A percentile compares a stretch with the other conserved stretches of the same genome.
Conservation (phyloP, 2,329 filamentous ascomycete species). For the Thyridium curvatum region DNA sequence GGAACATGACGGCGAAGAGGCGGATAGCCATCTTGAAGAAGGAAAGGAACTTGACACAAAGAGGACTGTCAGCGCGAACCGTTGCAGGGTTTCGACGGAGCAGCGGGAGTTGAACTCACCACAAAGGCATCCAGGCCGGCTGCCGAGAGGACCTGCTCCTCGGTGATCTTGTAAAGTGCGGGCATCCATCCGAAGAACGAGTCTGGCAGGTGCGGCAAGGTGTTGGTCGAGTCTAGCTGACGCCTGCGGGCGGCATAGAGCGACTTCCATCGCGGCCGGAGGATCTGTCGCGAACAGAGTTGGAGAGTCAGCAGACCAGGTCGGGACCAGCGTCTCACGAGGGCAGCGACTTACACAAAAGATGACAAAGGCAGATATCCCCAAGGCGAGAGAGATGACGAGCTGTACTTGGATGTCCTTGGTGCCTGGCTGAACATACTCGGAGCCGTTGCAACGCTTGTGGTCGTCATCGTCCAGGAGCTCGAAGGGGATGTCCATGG, state of each 20-base stretch:
- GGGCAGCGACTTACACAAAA: constrained; percentile 58
- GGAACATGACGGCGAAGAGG: constrained; percentile 70
- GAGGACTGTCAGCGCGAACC: too few species aligned
- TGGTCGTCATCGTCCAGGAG: constrained; percentile 8
- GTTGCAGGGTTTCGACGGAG: too few species aligned
- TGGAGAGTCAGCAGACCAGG: background rate
- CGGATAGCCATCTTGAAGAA: constrained; percentile 96
- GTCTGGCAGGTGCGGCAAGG: constrained; percentile 73
- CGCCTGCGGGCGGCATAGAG: constrained; percentile 87
- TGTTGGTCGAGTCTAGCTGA: constrained; percentile 51
- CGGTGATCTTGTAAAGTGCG: constrained; percentile 73
- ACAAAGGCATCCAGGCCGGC: constrained; percentile 95
- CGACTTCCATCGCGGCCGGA: constrained; percentile 86
- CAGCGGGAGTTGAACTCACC: constrained; percentile 36
- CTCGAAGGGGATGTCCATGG: constrained; percentile 13
- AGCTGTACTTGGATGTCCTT: constrained; percentile 59
- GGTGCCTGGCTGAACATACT: constrained; percentile 24
- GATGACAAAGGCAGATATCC: constrained; percentile 62
- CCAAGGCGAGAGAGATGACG: constrained; percentile 64
- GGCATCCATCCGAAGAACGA: constrained; percentile 92
- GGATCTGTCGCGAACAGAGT: constrained; percentile 45
- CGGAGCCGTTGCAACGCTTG: constrained; percentile 15
- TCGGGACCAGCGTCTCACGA: background rate
- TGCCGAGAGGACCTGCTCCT: constrained; percentile 82
- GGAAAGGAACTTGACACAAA: constrained; percentile 59